Evolutionary conservation across 257 asterid species (phyloP).

Genomic region (Apocynum venetum): DNA sequence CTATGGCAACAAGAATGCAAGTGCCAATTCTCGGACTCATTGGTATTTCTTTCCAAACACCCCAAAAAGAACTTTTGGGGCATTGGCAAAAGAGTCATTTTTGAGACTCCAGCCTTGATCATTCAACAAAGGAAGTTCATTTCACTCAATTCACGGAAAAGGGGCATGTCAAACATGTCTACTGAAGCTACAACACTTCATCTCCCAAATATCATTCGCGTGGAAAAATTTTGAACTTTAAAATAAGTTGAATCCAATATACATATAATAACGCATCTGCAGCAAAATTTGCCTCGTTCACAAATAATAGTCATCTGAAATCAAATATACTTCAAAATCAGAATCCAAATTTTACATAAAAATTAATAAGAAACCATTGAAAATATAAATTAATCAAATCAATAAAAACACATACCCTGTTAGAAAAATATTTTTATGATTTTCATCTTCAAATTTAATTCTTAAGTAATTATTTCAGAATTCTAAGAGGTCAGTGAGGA

Average conservation of each 20-base stretch:
- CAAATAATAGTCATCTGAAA: not conserved
- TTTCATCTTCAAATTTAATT: not conserved
- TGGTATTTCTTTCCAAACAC: constrained; percentile 52
- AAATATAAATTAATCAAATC: not conserved
- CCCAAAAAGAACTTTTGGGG: constrained; percentile 20
- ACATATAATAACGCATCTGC: not conserved
- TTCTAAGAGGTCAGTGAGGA: not conserved
- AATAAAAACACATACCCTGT: not conserved
- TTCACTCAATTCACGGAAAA: constrained; percentile 33
- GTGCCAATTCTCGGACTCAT: constrained; percentile 86
- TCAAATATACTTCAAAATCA: not conserved
- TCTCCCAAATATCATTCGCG: not conserved
- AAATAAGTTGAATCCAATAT: not conserved
- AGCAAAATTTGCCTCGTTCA: not conserved
- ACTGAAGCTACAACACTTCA: not conserved
- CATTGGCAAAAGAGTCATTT: constrained; percentile 45
- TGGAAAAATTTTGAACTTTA: not conserved
- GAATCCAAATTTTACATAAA: not conserved
- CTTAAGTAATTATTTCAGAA: not conserved
- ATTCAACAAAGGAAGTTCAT: constrained; percentile 34
- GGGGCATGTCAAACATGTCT: constrained; percentile 19
- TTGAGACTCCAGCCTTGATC: constrained; percentile 97
- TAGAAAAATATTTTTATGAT: too few species aligned
- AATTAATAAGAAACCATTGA: not conserved
- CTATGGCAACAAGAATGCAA: constrained; percentile 51